Evolutionary conservation across 2,329 filamentous ascomycete species (phyloP), one percentile per base, ranked within the genome.

Genomic region (Coleophoma cylindrospora): DNA sequence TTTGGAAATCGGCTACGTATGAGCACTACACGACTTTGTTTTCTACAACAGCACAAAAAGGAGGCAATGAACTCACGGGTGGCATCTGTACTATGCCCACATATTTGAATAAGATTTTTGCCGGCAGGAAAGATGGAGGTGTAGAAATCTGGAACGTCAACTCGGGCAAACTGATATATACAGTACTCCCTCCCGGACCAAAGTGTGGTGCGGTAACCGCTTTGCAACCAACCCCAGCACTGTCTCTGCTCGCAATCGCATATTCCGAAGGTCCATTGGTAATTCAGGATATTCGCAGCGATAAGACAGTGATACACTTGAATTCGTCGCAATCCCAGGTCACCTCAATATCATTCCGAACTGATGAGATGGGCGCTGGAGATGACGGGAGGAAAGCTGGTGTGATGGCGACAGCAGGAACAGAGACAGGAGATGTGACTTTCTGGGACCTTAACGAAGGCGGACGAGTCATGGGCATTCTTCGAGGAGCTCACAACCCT

Each of bases 91-190:
- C 82, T 61, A 90, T 97, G 86, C 91, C 92, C 1, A 97, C 94
- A 0, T 95, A 91, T 68, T 70, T 99, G 53, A 99, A 99, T 75
- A 99, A 99, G 70, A 81, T 99, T 41, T 90, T 97, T 57, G 87
- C 90, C 3, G 95, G 90, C 10, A 84, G 90, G 61, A 81, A 80
- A 55, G 91, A 99, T 66, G 94, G 94, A 7, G 87, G 84, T 67
- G 85, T 96, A 9, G 94, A 99, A 64, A 95, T 99, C 46, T 99
- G 94, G 92, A 99, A 99, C 64, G 75, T 99, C 53, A 95, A 87
- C 65, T 96, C 89, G 3, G 91, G 81, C 44, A 96, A 95, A 67
- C 76, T 96, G 48, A 82, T 99, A 27, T 95, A 96, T 68, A 95
- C 91, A 2, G 85, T 99, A 47, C 73, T 94, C 13, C 88, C 94